Evolutionary conservation across 306 rosid species (phyloP).

Genomic region (Cucurbita maxima): DNA sequence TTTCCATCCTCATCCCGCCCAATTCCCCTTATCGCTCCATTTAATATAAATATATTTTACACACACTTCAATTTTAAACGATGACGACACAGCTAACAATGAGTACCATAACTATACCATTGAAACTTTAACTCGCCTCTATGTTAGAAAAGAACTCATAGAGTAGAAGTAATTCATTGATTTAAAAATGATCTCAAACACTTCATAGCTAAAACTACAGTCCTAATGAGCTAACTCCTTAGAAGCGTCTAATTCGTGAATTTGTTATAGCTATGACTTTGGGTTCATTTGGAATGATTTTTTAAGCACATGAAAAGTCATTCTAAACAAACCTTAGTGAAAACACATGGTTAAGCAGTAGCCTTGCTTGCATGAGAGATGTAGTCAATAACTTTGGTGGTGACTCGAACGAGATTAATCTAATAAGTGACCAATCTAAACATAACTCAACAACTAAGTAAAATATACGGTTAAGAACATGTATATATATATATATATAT

Average conservation of each 20-base stretch:
- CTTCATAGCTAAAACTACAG: background rate
- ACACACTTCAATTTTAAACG: too few relatives aligned
- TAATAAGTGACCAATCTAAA: slow-evolving; percentile 22
- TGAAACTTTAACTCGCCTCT: too few relatives aligned
- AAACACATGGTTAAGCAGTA: too few relatives aligned
- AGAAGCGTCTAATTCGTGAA: background rate
- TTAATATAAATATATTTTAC: too few relatives aligned
- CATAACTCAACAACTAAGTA: background rate
- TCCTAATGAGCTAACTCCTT: background rate
- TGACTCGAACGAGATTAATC: slow-evolving; percentile 72
- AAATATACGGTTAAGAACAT: too few relatives aligned
- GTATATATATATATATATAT: too few relatives aligned
- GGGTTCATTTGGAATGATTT: background rate
- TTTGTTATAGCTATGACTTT: background rate
- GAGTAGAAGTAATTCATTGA: background rate
- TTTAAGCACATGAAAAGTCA: background rate
- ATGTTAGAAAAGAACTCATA: background rate
- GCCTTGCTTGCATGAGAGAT: slow-evolving; percentile 71
- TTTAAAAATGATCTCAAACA: background rate
- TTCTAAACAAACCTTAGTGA: too few relatives aligned
- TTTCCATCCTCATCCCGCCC: too few relatives aligned
- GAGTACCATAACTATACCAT: too few relatives aligned
- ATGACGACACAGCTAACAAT: too few relatives aligned
- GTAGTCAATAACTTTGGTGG: slow-evolving; percentile 80
- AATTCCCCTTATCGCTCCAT: too few relatives aligned